Evolutionary conservation across 306 rosid species (phyloP).

Genomic region (Gastrolobium bilobum): DNA sequence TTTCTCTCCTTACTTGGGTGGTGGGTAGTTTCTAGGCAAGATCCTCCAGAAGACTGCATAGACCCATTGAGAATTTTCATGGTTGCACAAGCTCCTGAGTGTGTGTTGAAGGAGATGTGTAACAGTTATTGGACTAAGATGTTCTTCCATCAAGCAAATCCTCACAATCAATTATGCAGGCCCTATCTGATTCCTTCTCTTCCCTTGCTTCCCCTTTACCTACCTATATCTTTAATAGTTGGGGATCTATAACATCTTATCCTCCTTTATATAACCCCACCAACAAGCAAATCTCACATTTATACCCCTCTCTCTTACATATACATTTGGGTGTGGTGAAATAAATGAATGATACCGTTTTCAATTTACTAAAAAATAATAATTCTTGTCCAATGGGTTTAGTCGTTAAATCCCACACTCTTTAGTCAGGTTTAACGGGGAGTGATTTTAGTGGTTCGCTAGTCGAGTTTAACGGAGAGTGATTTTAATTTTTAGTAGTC

Average conservation of each 20-base stretch:
- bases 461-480: too few species aligned
- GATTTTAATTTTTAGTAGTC: too few species aligned
- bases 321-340: conserved; percentile 40
- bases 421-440: too few species aligned
- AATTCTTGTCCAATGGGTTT: too few species aligned
- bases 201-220: conserved; percentile 47
- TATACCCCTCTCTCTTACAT: conserved; percentile 43
- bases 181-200: conserved; percentile 33
- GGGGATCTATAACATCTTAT: conserved; percentile 63
- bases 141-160: conserved; percentile 73
- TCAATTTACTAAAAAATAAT: conserved; percentile 45
- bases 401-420: too few species aligned
- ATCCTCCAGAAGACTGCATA: conserved; percentile 99
- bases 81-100: conserved; percentile 88
- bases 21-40: conserved; percentile 98
- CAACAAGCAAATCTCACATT: conserved; percentile 63
- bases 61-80: conserved; percentile 93
- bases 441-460: too few species aligned
- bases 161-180: conserved; percentile 41
- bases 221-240: conserved; percentile 52
- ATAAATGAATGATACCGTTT: conserved; percentile 38
- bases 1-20: conserved; percentile 77
- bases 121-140: conserved; percentile 80
- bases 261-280: conserved; percentile 69
- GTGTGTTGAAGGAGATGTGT: conserved; percentile 99